phyloP scores from a whole-genome alignment of 768 basidiomycete genomes.

The Tulasnella sp. region DNA sequence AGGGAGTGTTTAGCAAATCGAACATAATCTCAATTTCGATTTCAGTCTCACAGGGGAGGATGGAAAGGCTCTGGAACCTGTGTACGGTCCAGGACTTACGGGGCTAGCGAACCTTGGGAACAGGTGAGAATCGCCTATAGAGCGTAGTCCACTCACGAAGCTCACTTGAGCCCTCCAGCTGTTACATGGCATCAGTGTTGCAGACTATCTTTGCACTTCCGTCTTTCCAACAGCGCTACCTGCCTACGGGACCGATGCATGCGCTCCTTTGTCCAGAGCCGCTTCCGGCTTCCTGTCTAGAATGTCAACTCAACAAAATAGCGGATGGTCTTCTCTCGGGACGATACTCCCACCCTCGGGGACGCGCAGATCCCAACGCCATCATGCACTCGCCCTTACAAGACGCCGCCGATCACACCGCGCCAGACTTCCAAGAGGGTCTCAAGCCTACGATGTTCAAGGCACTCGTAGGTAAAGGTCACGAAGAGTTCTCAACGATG shows the following conservation, averaged over 20 bases:
- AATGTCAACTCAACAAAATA: conserved; percentile 89
- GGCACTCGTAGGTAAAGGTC: conserved; percentile 80
- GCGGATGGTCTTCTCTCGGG: conserved; percentile 90
- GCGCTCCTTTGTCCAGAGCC: conserved; percentile 49
- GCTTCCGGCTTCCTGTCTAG: conserved; percentile 76
- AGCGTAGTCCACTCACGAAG: too few relatives aligned
- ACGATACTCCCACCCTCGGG: conserved; percentile 62
- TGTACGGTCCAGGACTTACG: conserved; percentile 82
- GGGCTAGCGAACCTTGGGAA: conserved; percentile 91
- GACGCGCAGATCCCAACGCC: conserved; percentile 19
- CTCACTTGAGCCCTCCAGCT: too few relatives aligned
- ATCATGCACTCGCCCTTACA: conserved; percentile 18
- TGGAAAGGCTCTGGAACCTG: conserved; percentile 75
- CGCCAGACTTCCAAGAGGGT: conserved; percentile 69
- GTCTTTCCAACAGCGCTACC: conserved; percentile 65
- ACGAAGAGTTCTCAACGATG: conserved; percentile 93
- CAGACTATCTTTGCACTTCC: conserved; percentile 79
- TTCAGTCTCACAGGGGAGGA: conserved; percentile 83
- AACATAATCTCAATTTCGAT: conserved; percentile 90
- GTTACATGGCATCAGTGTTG: conserved; percentile 93
- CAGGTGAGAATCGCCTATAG: conserved; percentile 39
- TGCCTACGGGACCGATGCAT: conserved; percentile 39
- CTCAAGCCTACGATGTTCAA: conserved; percentile 79
- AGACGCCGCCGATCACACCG: conserved; percentile 25
- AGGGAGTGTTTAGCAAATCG: conserved; percentile 59